Percentiles rank a stretch among this genome's conserved stretches.
Conservation (phyloP, 202 grass and related monocot species). For the Brachypodium distachyon region DNA sequence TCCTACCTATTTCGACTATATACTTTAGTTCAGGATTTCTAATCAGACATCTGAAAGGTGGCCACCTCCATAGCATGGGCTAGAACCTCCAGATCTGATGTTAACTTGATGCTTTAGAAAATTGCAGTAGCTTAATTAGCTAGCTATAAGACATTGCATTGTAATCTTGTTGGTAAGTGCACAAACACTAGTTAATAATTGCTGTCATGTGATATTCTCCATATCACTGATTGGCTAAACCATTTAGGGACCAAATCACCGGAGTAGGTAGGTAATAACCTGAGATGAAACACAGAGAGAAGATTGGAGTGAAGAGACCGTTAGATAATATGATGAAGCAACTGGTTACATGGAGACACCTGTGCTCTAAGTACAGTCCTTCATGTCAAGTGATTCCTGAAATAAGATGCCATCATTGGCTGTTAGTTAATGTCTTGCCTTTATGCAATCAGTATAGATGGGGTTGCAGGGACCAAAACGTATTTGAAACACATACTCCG, state of each 20-base stretch:
- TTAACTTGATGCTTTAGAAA: constrained; percentile 12
- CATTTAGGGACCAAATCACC: not conserved
- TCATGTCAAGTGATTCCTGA: not conserved
- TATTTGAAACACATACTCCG: not conserved
- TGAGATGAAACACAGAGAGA: not conserved
- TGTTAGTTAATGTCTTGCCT: not conserved
- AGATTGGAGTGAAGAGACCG: not conserved
- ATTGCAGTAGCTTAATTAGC: not conserved
- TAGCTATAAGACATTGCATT: constrained; percentile 6
- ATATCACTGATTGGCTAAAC: not conserved
- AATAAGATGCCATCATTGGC: constrained; percentile 18
- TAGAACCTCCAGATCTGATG: not conserved
- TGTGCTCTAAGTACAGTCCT: constrained; percentile 16
- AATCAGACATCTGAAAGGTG: not conserved
- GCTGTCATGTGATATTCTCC: not conserved
- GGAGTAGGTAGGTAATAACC: not conserved
- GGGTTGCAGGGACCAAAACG: constrained; percentile 14
- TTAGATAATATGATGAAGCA: not conserved
- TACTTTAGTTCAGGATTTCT: not conserved
- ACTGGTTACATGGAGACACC: constrained; percentile 1
- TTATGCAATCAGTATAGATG: constrained; percentile 12
- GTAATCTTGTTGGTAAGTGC: not conserved
- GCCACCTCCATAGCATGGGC: not conserved
- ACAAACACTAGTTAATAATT: constrained; percentile 1
- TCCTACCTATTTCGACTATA: not conserved